Conservation (phyloP, 1,284 basidiomycete species). For the Melampsora medusae region DNA sequence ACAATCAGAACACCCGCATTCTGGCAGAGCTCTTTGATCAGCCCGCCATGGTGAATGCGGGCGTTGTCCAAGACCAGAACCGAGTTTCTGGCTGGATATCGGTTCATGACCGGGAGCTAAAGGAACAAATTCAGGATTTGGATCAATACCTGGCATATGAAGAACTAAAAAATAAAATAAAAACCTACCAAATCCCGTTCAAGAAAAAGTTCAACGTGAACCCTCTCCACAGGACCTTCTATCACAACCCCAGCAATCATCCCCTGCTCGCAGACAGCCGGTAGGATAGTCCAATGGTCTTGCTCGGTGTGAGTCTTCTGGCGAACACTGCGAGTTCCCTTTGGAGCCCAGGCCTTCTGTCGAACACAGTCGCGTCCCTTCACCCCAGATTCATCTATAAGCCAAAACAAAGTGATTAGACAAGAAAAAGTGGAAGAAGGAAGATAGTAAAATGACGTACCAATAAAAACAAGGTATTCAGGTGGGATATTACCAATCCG, state of each 20-base stretch:
- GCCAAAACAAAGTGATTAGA: background rate
- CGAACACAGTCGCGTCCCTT: background rate
- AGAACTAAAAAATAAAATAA: background rate
- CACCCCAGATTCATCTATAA: slow-evolving; percentile 8
- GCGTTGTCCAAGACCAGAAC: slow-evolving; percentile 15
- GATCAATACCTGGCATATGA: too few relatives aligned
- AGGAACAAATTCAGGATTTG: background rate
- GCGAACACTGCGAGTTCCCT: background rate
- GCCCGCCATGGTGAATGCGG: background rate
- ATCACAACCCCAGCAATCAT: background rate
- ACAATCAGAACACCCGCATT: background rate
- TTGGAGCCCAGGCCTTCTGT: background rate
- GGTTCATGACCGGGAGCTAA: slow-evolving; percentile 14
- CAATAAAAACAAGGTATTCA: slow-evolving; percentile 8
- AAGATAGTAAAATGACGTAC: background rate
- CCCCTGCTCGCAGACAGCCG: background rate
- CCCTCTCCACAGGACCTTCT: background rate
- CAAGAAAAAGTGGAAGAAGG: background rate
- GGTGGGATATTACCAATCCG: background rate
- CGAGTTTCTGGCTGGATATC: background rate
- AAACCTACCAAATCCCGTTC: slow-evolving; percentile 10
- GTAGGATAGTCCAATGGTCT: slow-evolving; percentile 2
- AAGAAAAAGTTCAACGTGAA: slow-evolving; percentile 13
- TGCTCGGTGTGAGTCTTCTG: background rate
- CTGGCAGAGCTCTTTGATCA: background rate